A percentile compares a stretch with the other conserved stretches of the same genome.
Evolutionary conservation across 345 rosid species (phyloP).

Genomic region (Eucalyptus paniculata): DNA sequence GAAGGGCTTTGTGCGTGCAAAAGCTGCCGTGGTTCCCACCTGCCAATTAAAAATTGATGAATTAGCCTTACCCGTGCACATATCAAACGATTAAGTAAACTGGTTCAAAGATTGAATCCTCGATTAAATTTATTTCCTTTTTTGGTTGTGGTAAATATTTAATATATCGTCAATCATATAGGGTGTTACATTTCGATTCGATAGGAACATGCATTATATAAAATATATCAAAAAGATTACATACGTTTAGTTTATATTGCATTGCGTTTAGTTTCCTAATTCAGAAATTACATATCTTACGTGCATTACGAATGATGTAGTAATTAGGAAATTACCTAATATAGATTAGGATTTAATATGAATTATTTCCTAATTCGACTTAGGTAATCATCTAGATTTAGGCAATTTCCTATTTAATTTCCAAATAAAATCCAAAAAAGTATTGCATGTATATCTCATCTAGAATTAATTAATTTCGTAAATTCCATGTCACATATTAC

Average conservation of each 20-base stretch:
- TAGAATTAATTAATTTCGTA: too few species aligned
- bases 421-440: background rate
- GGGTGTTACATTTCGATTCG: background rate
- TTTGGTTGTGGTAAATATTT: background rate
- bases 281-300: background rate
- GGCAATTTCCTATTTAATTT: too few species aligned
- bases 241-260: background rate
- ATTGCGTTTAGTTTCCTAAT: background rate
- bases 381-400: background rate
- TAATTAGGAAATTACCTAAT: background rate
- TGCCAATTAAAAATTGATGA: background rate
- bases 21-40: background rate
- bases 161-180: background rate
- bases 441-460: too few species aligned
- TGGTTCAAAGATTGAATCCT: background rate
- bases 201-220: background rate
- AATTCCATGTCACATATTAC: too few species aligned
- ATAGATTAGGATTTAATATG: too few species aligned
- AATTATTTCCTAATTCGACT: too few species aligned
- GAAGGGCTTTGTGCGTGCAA: background rate
- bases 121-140: background rate
- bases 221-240: background rate
- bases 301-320: background rate
- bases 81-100: background rate
- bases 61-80: background rate